A percentile compares a stretch with the other conserved stretches of the same genome.
These are phyloP conservation scores for Cutaneotrichosporon spelunceum DNA, from an alignment of 1,284 basidiomycete species.

Conservation along the genomic window DNA sequence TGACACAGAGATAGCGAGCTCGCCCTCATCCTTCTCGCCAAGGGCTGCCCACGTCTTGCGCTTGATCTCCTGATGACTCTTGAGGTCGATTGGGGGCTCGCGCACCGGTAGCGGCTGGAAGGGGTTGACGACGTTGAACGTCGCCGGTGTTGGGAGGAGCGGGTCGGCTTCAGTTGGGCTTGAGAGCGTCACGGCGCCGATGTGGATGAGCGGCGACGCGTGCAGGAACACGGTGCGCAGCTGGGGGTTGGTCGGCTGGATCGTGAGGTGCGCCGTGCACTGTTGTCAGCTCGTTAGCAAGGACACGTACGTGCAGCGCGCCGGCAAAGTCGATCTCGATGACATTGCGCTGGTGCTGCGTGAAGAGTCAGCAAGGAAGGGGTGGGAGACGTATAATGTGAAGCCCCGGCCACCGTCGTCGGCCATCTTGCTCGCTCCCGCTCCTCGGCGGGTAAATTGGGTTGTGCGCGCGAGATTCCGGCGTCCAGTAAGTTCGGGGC, in stretches of 20 bases:
- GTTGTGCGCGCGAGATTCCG: not conserved
- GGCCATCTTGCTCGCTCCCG: conserved; percentile 20
- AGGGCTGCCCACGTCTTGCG: conserved; percentile 84
- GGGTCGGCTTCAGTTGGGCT: conserved; percentile 41
- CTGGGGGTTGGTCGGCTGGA: conserved; percentile 42
- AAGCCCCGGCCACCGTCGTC: conserved; percentile 27
- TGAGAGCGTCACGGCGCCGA: conserved; percentile 44
- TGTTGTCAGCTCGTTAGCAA: conserved; percentile 15
- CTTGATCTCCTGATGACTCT: conserved; percentile 89
- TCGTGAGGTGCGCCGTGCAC: conserved; percentile 46
- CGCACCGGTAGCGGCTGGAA: conserved; percentile 39
- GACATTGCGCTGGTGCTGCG: conserved; percentile 47
- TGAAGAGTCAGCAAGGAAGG: conserved; percentile 19
- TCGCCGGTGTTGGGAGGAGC: conserved; percentile 64
- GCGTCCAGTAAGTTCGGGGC: not conserved
- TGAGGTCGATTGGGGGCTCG: conserved; percentile 63
- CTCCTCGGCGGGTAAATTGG: not conserved
- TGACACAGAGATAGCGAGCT: conserved; percentile 86
- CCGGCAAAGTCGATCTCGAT: conserved; percentile 49
- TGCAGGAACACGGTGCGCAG: conserved; percentile 48
- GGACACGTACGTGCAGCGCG: conserved; percentile 30
- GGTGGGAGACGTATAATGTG: conserved; percentile 22
- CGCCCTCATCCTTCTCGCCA: conserved; percentile 87
- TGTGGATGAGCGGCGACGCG: conserved; percentile 43
- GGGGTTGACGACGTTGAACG: conserved; percentile 65